Conservation (phyloP, 2,329 filamentous ascomycete genomes). For the Penicillium sp. region DNA sequence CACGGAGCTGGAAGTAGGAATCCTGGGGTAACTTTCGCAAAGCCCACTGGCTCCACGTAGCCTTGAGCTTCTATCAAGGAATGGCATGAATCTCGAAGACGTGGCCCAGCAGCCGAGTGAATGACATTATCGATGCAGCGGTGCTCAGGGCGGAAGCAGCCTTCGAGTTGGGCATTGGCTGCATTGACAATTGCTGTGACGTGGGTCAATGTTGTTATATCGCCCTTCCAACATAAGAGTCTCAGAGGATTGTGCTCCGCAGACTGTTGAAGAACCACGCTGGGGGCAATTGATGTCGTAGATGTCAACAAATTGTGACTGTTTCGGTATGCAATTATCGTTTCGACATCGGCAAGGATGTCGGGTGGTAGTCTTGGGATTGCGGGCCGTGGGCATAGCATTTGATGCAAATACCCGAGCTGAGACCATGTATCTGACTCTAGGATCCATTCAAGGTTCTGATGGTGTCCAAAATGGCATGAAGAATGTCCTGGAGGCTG, state of each 20-base stretch:
- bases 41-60: slow-evolving; percentile 12
- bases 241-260: not conserved
- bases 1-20: slow-evolving; percentile 18
- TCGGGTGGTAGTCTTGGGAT: slow-evolving; percentile 4
- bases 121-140: slow-evolving; percentile 29
- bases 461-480: no score
- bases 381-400: slow-evolving; percentile 14
- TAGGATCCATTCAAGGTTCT: no score
- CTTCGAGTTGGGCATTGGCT: slow-evolving; percentile 21
- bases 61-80: slow-evolving; percentile 13
- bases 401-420: slow-evolving; percentile 10
- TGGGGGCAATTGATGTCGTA: slow-evolving; percentile 6
- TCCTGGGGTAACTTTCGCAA: slow-evolving; percentile 18
- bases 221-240: slow-evolving; percentile 23
- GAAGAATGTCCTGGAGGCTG: no score
- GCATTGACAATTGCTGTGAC: slow-evolving; percentile 28
- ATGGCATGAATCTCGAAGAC: slow-evolving; percentile 22
- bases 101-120: slow-evolving; percentile 23
- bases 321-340: slow-evolving; percentile 12
- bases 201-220: slow-evolving; percentile 22
- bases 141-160: slow-evolving; percentile 25
- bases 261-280: not conserved
- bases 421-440: slow-evolving; percentile 17
- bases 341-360: slow-evolving; percentile 12
- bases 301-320: slow-evolving; percentile 13